Evolutionary conservation across 305 asterid species (phyloP).

Genomic region (Andrographis paniculata): DNA sequence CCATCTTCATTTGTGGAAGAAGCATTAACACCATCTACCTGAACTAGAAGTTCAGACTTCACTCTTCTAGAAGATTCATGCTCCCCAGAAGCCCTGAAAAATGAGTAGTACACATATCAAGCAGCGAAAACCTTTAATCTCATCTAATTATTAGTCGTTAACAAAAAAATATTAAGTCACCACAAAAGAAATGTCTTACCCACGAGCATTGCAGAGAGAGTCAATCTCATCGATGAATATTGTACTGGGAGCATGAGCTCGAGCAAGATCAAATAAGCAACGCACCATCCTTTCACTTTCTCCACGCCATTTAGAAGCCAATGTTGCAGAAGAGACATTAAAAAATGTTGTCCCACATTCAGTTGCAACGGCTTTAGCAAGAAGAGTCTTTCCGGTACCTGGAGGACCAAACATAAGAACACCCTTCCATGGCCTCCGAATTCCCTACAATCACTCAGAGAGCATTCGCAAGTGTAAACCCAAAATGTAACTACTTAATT

Average conservation of each 20-base stretch:
- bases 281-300: conserved; percentile 95
- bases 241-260: conserved; percentile 97
- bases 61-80: conserved; percentile 95
- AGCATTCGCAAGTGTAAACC: no score
- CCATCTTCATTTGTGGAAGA: conserved; percentile 84
- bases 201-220: conserved; percentile 94
- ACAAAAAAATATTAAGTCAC: neutral
- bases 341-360: conserved; percentile 98
- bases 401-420: conserved; percentile 99
- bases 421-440: conserved; percentile 98
- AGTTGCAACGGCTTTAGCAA: conserved; percentile 98
- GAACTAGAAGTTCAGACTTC: conserved; percentile 93
- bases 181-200: conserved; percentile 42
- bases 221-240: conserved; percentile 97
- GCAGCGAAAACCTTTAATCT: neutral
- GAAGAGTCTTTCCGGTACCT: conserved; percentile 97
- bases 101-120: neutral
- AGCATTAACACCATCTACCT: conserved; percentile 94
- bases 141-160: no score
- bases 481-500: no score
- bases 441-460: no score
- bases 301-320: conserved; percentile 96
- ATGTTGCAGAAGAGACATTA: conserved; percentile 84
- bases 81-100: conserved; percentile 42
- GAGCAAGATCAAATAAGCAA: conserved; percentile 88